A percentile compares a stretch with the other conserved stretches of the same genome.
Conservation (phyloP, 768 basidiomycete genomes). For the Russula sp. region DNA sequence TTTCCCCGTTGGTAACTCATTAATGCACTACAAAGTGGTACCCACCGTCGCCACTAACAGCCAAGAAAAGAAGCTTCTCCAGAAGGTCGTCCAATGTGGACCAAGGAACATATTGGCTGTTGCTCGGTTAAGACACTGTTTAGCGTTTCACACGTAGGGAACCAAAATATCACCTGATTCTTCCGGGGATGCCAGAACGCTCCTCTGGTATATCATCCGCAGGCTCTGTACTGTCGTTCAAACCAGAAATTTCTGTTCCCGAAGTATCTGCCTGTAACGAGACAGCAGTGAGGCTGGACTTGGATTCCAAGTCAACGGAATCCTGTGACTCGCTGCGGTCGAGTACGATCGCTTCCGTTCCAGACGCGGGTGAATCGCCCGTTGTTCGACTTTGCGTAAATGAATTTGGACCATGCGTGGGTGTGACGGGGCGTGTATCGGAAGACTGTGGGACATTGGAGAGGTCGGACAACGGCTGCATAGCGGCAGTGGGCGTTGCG, state of each 20-base stretch:
- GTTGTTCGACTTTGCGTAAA: conserved; percentile 55
- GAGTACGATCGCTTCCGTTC: conserved; percentile 41
- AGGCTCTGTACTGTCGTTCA: conserved; percentile 19
- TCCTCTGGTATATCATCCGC: conserved; percentile 26
- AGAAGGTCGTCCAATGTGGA: conserved; percentile 75
- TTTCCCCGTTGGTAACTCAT: conserved; percentile 16
- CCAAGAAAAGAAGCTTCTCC: conserved; percentile 77
- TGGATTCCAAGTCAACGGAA: conserved; percentile 20
- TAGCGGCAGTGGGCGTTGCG: conserved; percentile 48
- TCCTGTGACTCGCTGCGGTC: conserved; percentile 30
- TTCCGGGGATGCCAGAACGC: conserved; percentile 32
- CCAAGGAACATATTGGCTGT: conserved; percentile 61
- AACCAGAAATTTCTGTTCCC: conserved; percentile 13
- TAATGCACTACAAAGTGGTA: not conserved
- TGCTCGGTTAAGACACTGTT: conserved; percentile 34
- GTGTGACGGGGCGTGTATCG: not conserved
- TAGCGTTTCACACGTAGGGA: not conserved
- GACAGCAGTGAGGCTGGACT: conserved; percentile 7
- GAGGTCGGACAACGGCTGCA: conserved; percentile 33
- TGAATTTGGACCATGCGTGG: conserved; percentile 38
- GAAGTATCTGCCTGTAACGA: conserved; percentile 17
- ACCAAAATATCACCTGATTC: conserved; percentile 46
- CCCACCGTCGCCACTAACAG: conserved; percentile 80
- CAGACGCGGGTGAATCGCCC: conserved; percentile 47
- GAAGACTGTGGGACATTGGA: conserved; percentile 23